A percentile compares a stretch with the other conserved stretches of the same genome.
phyloP scores from a whole-genome alignment of 345 rosid genomes.

The Anacardium occidentale region DNA sequence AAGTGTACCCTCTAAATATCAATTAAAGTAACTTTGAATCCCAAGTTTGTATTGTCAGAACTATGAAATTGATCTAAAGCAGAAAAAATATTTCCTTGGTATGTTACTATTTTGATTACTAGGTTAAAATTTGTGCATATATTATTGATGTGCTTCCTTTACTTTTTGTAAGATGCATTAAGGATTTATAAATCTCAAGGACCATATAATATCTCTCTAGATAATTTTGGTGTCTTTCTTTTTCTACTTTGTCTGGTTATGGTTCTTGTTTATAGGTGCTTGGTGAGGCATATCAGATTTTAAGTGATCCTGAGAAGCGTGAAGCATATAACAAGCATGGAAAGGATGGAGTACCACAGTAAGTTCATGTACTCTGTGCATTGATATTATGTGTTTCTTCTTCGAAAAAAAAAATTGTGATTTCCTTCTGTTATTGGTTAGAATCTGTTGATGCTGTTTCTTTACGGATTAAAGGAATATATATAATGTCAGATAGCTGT shows the following conservation, averaged over 20 bases:
- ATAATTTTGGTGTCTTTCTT: conserved; percentile 9
- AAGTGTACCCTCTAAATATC: too few species aligned
- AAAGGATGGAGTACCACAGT: conserved; percentile 75
- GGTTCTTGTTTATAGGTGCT: conserved; percentile 50
- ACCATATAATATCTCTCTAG: background rate
- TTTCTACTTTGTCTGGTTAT: conserved; percentile 21
- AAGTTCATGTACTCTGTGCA: conserved; percentile 34
- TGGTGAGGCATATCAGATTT: conserved; percentile 92
- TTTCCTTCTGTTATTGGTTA: too few species aligned
- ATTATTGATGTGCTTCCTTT: background rate
- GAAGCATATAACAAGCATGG: conserved; percentile 80
- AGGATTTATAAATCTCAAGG: background rate
- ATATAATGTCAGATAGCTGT: too few species aligned
- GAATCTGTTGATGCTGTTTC: too few species aligned
- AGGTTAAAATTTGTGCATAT: too few species aligned
- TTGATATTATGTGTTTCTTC: conserved; percentile 3
- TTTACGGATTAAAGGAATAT: too few species aligned
- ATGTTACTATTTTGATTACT: background rate
- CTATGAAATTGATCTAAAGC: background rate
- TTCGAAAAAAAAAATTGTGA: background rate
- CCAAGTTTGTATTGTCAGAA: background rate
- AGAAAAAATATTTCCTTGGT: background rate
- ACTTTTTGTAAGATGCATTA: background rate
- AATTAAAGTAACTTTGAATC: background rate
- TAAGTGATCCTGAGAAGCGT: conserved; percentile 91